phyloP scores from a whole-genome alignment of 805 yeast species.

The Phaffomyces opuntiae region DNA sequence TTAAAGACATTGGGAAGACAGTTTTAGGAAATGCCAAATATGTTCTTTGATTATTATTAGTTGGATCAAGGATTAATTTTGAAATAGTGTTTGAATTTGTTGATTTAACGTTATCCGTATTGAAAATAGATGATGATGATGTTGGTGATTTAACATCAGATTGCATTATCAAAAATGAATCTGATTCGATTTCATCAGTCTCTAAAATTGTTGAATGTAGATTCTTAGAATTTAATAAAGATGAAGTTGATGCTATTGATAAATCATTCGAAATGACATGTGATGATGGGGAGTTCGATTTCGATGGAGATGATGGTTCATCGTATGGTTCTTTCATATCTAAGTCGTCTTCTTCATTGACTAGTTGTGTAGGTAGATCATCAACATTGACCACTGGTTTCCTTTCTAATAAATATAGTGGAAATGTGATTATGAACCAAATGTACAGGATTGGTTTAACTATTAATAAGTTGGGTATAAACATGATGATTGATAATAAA shows the following conservation, averaged over 20 bases:
- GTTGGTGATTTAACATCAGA: constrained; percentile 18
- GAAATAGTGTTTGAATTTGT: background rate
- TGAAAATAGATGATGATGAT: constrained; percentile 13
- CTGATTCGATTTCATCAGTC: constrained; percentile 14
- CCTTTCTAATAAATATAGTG: constrained; percentile 39
- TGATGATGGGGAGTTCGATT: background rate
- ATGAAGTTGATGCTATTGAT: background rate
- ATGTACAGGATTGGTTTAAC: constrained; percentile 44
- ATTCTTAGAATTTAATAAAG: background rate
- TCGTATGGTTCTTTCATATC: constrained; percentile 6
- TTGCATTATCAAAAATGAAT: background rate
- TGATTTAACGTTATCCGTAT: background rate
- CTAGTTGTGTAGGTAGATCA: no score
- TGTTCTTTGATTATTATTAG: constrained; percentile 1
- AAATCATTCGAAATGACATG: background rate
- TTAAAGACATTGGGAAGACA: constrained; percentile 36
- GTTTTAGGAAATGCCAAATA: constrained; percentile 29
- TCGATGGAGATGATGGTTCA: background rate
- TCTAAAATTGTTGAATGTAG: constrained; percentile 15
- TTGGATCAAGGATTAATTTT: background rate
- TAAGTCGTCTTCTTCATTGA: background rate
- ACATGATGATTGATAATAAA: constrained; percentile 28
- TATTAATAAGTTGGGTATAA: constrained; percentile 43
- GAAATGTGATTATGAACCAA: constrained; percentile 50
- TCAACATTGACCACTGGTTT: background rate